These are phyloP conservation scores for Endotrypanum monterogeii DNA, from an alignment of 208 protist species.

Conservation along the genomic window DNA sequence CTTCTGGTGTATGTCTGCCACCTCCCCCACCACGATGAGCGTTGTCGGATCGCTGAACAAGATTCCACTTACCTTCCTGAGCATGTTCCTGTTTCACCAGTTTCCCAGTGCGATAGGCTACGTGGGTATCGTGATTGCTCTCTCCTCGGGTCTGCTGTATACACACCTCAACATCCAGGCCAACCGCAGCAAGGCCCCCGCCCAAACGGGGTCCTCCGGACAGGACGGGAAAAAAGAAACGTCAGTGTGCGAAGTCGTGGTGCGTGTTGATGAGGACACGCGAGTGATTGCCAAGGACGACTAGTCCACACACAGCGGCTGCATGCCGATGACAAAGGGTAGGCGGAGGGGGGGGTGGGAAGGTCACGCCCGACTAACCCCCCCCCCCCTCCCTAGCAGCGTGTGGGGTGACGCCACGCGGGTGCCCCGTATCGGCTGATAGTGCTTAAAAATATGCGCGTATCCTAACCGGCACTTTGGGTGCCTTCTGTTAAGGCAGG, in stretches of 20 bases:
- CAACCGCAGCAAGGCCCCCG: conserved; percentile 29
- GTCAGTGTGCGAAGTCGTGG: not conserved
- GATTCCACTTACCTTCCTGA: conserved; percentile 77
- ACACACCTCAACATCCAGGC: conserved; percentile 54
- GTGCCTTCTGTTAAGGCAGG: too few relatives aligned
- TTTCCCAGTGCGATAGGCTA: conserved; percentile 73
- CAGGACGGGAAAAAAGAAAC: not conserved
- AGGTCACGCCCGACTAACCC: too few relatives aligned
- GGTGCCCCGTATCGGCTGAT: too few relatives aligned
- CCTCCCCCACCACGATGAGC: conserved; percentile 91
- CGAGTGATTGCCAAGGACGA: conserved; percentile 4
- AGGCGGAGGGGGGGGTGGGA: too few relatives aligned
- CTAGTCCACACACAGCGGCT: not conserved
- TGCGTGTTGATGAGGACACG: conserved; percentile 14
- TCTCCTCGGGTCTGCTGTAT: conserved; percentile 80
- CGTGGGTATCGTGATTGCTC: conserved; percentile 67
- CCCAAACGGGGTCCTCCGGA: conserved; percentile 8
- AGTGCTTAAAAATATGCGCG: too few relatives aligned
- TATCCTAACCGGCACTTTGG: too few relatives aligned
- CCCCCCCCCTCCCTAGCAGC: too few relatives aligned
- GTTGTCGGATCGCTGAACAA: conserved; percentile 88
- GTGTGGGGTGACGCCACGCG: too few relatives aligned
- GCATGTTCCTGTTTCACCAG: conserved; percentile 85
- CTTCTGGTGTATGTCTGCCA: conserved; percentile 89
- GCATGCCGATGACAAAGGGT: not conserved